Evolutionary conservation across 2,329 filamentous ascomycete species (phyloP).

Genomic region (Parastagonospora nodorum): DNA sequence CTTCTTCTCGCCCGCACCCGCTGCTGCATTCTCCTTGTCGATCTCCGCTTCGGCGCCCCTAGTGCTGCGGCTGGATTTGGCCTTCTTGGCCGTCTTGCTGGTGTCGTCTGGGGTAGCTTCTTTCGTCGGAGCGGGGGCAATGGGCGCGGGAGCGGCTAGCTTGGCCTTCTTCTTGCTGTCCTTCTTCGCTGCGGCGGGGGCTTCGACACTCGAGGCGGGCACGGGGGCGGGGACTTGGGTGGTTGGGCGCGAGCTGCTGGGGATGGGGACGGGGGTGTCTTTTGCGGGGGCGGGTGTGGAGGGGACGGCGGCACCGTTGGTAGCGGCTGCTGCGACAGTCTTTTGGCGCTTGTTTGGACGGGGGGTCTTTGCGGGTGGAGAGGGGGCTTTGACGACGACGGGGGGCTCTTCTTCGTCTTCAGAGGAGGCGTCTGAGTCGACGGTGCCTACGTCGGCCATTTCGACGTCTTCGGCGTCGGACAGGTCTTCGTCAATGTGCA

Average conservation of each 20-base stretch:
- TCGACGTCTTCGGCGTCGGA: slow-evolving; percentile 28
- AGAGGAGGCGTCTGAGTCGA: slow-evolving; percentile 50
- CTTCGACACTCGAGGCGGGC: slow-evolving; percentile 3
- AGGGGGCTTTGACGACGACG: slow-evolving; percentile 42
- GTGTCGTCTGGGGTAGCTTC: slow-evolving; percentile 38
- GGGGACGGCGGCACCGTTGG: slow-evolving; percentile 26
- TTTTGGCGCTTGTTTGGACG: slow-evolving; percentile 48
- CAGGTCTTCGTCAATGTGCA: slow-evolving; percentile 47
- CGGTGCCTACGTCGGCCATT: slow-evolving; percentile 35
- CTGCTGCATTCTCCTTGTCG: slow-evolving; percentile 31
- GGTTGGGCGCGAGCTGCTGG: slow-evolving; percentile 14
- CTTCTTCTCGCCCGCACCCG: slow-evolving; percentile 4
- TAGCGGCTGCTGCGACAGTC: slow-evolving; percentile 25
- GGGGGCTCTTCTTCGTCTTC: slow-evolving; percentile 41
- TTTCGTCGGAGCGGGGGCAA: slow-evolving; percentile 33
- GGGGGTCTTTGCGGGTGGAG: slow-evolving; percentile 43
- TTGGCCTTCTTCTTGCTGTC: slow-evolving; percentile 43
- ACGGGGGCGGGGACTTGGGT: slow-evolving; percentile 18
- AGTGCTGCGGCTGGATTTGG: slow-evolving; percentile 39
- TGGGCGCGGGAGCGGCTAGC: slow-evolving; percentile 23
- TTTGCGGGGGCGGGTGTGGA: slow-evolving; percentile 19
- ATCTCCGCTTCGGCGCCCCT: slow-evolving; percentile 38
- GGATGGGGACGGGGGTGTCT: slow-evolving; percentile 34
- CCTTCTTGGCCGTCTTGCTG: slow-evolving; percentile 41
- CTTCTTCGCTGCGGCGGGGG: slow-evolving; percentile 35